Evolutionary conservation across 805 yeast genomes (phyloP).

Genomic region (Myxozyma melibiosi): DNA sequence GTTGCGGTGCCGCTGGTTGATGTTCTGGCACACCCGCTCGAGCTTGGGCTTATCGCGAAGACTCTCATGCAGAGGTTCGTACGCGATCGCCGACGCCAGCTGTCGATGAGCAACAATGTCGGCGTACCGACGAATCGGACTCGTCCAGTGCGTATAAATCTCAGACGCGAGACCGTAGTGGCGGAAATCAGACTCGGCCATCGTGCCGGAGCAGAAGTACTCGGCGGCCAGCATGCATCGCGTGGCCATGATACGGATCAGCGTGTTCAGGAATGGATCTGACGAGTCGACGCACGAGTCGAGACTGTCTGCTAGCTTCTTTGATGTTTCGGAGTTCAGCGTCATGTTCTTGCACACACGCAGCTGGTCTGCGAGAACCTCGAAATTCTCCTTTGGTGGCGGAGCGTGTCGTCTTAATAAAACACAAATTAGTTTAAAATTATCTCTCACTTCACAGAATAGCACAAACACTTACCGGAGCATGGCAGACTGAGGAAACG

Average conservation of each 20-base stretch:
- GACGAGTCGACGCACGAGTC: conserved; percentile 81
- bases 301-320: conserved; percentile 88
- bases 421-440: neutral
- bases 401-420: conserved; percentile 84
- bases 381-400: conserved; percentile 96
- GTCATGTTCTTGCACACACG: conserved; percentile 75
- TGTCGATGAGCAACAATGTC: conserved; percentile 98
- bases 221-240: conserved; percentile 99
- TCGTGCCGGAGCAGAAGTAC: conserved; percentile 89
- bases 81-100: conserved; percentile 96
- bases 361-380: conserved; percentile 83
- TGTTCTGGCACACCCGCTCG: conserved; percentile 85
- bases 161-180: conserved; percentile 98
- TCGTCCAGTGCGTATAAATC: conserved; percentile 96
- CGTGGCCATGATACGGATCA: conserved; percentile 94
- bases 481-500: conserved; percentile 98
- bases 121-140: conserved; percentile 97
- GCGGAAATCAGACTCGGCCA: conserved; percentile 84
- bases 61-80: conserved; percentile 76
- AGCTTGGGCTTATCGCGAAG: conserved; percentile 89
- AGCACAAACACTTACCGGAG: conserved; percentile 40
- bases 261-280: conserved; percentile 90
- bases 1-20: conserved; percentile 91
- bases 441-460: neutral
- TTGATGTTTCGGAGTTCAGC: conserved; percentile 80